Evolutionary conservation across 306 rosid species (phyloP), one percentile per base, ranked within the genome.

Genomic region (Crotalaria pallida): DNA sequence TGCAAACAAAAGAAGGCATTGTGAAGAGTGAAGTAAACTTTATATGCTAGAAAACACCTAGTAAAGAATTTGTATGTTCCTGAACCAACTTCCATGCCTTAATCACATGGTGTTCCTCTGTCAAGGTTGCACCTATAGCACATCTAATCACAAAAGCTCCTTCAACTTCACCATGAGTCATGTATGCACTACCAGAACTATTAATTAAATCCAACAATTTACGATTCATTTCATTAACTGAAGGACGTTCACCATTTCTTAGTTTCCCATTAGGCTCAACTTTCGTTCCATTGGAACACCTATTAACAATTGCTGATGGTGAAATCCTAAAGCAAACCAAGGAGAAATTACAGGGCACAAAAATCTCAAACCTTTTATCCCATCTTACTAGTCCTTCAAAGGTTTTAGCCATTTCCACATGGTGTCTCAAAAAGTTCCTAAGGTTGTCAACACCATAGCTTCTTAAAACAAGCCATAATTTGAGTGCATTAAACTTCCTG

Each of bases 401-500:
- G 45, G 57, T 76, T 31, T 76, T 67, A 0, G 90, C 90, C 83
- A 85, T 74, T n/a, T 76, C 7, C 18, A 86, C 77, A 47, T 86
- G 88, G 1, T 45, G 80, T 61, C 91, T 67, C 21, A 82, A 48
- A 73, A 84, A 87, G 49, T n/a, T 77, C 47, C 69, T 78, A 12
- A 88, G 83, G 16, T 79, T 88, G 0, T 69, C 86, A 5, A 84
- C 60, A 2, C 95, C 95, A 21, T 83, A 85, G 78, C 83, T 85
- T 10, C 86, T 73, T 38, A 84, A 26, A 10, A 88, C 86, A 12
- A 88, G 26, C 88, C 90, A 85, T 7, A 81, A 22, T 9, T 84
- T 77, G 23, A 88, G 59, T 1, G 93, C 62, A 65, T 75, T 76
- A 49, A 88, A 88, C 9, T 79, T 80, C 17, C 90, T 79, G 9